Base-by-base conservation (phyloP, 441 rosid species). In the Metrosideros polymorpha region DNA sequence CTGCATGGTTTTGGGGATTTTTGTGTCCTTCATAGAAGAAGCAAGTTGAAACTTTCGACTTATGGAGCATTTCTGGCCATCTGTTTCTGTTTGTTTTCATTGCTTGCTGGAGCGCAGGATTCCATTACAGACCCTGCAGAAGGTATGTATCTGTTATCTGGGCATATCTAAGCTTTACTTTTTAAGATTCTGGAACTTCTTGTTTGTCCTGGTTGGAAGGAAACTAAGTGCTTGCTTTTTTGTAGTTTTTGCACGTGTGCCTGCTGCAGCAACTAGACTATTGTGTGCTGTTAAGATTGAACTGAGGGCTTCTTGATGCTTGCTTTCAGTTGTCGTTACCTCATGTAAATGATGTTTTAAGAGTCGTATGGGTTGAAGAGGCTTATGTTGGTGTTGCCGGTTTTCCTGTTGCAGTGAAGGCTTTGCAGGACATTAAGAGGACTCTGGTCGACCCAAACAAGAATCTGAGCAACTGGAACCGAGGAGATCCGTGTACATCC, bases 401-500 rank as follows among this genome's bases (percentile, higher is more conserved):
- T 45, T 84, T 55, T 57, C 85, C 51, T 42, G 24, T 12, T 89
- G 89, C 94, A 98, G 99, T 95, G 89, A 85, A 85, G 82, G 98
- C 99, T 85, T 89, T 98, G 91, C 87, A 84, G 85, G 94, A 84
- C 15, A 89, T 96, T 86, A 91, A 30, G 92, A 89, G 53, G 35
- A 92, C 91, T 89, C 91, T 98, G 89, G 42, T 89, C 43, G 99
- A 98, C 91, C 87, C 92, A 30, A 88, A 91, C 85, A 90, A 86
- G 50, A 94, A 92, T 89, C 90, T 98, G 91, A 93, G 90, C 85
- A 93, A 92, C 86, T 98, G 99, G 99, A 88, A 89, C 55, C 89
- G 90, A 13, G 98, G 98, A 71, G 99, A 98, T 84, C 99, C 99
- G 0, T 98, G 99, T 86, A 84, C 91, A 45, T 93, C 97, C 7